Evolutionary conservation across 805 yeast species (phyloP), one percentile per base, ranked within the genome.

Genomic region (Scheffersomyces lignosus): DNA sequence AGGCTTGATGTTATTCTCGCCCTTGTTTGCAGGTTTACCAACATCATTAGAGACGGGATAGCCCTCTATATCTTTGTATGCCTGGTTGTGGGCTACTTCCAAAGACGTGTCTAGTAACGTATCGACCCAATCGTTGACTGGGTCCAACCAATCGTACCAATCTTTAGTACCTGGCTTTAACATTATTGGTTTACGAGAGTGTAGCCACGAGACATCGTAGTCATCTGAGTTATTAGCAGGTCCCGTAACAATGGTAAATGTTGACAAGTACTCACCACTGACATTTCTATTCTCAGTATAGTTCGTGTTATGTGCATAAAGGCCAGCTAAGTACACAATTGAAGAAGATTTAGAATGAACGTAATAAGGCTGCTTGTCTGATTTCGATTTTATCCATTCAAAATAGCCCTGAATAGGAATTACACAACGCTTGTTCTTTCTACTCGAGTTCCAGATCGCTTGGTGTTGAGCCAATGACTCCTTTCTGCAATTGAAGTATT

Each of bases 331-430:
- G 52, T 75, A 86, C 58, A 84, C 60, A 28, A 89, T 46, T 5
- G 75, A 63, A 0, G 62, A 58, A 38, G 74, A 77, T 28, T 68
- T 71, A 22, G 83, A 68, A 23, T 70, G 75, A 13, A 89, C 70
- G 51, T 66, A 90, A 54, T 82, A 78, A 0, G 96, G 96, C 0
- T 58, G 56, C 51, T 79, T 83, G 7, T 64, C 65, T 3, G 51
- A 51, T 29, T 58, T 63, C 20, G 49, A 43, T 18, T 54, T 60
- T 36, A 54, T 63, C 96, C 97, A 90, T 59, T 90, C 97, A 52
- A 77, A 90, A 58, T 90, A 90, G 0, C 96, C 96, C 49, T 77
- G 75, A 27, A 86, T 73, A 0, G 95, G 91, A 0, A 88, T 77
- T 1, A 83, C 80, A 55, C 96, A 89, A 26, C 96, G 64, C 4